Evolutionary conservation across 768 basidiomycete genomes (phyloP), one percentile per base, ranked within the genome.

Genomic region (Polyporus arcularius): DNA sequence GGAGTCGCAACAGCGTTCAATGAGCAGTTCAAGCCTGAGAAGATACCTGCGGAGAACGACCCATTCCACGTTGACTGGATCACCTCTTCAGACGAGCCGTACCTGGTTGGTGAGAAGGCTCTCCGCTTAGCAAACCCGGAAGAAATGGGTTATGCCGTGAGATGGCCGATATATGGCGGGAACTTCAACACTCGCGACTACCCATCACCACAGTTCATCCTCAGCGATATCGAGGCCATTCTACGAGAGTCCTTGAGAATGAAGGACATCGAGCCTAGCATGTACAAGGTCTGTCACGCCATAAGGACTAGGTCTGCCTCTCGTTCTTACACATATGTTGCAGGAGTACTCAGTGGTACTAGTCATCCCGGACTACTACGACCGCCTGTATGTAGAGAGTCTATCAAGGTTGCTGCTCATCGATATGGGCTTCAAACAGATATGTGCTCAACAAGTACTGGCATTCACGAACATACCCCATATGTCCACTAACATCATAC

Each of bases 331-430:
- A 10, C 12, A 6, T n/a, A 14, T 57, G 4, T 40, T n/a, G 28
- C 64, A 98, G 96, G 85, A 92, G 58, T 91, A 89, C 73, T 95
- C 94, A 2, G 87, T 89, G 12, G 80, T 98, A 40, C 80, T 99
- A 4, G 85, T 98, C 35, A 86, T 98, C 26, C 96, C 97, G 7
- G 97, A 99, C 72, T 87, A 93, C 65, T 94, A 91, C 68, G 92
- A 96, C 57, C 83, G 92, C 54, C 72, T 80, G 11, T 98, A 96
- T 69, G 86, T 98, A 57, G 85, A 87, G 61, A 89, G 90, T 58
- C 78, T 95, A 67, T 80, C 85, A 7, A 83, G 89, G 61, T 72
- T 96, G 10, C 75, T 98, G 10, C 70, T 98, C 38, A 74, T 84
- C 30, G 81, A 82, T 2, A 86, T 99, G 82, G 93, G 92, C 0